Conservation (phyloP, 148 eudicot genomes). For the Silene uniflora region DNA sequence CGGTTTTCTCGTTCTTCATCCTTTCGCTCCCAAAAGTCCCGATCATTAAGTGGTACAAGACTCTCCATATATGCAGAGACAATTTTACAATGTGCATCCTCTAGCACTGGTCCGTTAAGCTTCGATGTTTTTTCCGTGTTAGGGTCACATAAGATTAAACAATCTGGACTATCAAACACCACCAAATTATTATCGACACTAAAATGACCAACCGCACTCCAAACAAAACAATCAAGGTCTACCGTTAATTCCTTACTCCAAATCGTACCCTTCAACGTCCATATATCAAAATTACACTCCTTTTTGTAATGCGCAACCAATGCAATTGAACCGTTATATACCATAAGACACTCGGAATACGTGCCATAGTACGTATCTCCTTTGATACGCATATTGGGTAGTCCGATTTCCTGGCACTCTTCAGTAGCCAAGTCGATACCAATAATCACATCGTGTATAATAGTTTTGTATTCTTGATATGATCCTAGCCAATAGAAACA, state of each 20-base stretch:
- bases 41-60: background rate
- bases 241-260: background rate
- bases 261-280: background rate
- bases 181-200: background rate
- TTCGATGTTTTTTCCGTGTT: background rate
- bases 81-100: too few relatives aligned
- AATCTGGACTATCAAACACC: background rate
- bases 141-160: background rate
- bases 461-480: background rate
- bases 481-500: slow-evolving; percentile 7
- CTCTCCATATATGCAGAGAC: too few relatives aligned
- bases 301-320: background rate
- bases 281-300: background rate
- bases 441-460: background rate
- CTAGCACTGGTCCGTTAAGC: too few relatives aligned
- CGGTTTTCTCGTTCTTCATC: too few relatives aligned
- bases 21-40: background rate
- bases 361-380: background rate
- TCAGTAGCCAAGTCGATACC: background rate
- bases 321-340: background rate
- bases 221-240: background rate
- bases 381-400: background rate
- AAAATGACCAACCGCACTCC: background rate
- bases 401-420: background rate
- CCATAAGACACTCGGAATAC: background rate